These are phyloP conservation scores for Raffaelea arxii DNA, from an alignment of 2,329 filamentous ascomycete genomes.

Conservation along the genomic window DNA sequence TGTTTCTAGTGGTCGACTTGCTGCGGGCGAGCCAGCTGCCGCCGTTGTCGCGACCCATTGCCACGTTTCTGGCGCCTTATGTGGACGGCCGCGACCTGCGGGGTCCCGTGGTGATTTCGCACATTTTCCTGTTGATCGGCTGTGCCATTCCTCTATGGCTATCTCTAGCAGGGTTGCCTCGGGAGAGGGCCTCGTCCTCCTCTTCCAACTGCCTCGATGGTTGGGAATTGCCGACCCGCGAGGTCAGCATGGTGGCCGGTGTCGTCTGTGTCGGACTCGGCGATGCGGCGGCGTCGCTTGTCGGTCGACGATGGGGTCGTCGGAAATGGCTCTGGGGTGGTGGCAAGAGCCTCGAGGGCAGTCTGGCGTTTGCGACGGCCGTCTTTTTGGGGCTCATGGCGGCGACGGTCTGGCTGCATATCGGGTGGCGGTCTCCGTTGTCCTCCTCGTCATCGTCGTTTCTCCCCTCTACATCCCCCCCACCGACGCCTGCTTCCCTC, in stretches of 20 bases:
- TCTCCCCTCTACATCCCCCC: conserved; percentile 9
- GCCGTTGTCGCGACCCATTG: conserved; percentile 77
- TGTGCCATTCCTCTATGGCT: conserved; percentile 94
- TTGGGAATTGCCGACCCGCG: conserved; percentile 67
- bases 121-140: conserved; percentile 91
- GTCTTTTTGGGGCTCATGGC: conserved; percentile 66
- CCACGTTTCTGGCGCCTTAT: conserved; percentile 81
- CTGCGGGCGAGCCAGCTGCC: conserved; percentile 86
- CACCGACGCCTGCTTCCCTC: conserved; percentile 3
- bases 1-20: conserved; percentile 83
- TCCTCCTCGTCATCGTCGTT: not conserved
- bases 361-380: conserved; percentile 67
- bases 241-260: conserved; percentile 84
- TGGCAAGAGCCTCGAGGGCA: conserved; percentile 89
- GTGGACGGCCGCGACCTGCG: conserved; percentile 89
- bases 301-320: conserved; percentile 77
- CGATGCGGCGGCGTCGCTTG: conserved; percentile 83
- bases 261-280: conserved; percentile 93
- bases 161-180: conserved; percentile 59
- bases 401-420: conserved; percentile 62
- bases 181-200: conserved; percentile 22
- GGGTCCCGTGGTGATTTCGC: conserved; percentile 88
- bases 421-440: conserved; percentile 56
- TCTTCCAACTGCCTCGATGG: not conserved
- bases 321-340: conserved; percentile 95